Evolutionary conservation across 495 filamentous ascomycete species (phyloP), one percentile per base, ranked within the genome.

Genomic region (Penicillium subrubescens): DNA sequence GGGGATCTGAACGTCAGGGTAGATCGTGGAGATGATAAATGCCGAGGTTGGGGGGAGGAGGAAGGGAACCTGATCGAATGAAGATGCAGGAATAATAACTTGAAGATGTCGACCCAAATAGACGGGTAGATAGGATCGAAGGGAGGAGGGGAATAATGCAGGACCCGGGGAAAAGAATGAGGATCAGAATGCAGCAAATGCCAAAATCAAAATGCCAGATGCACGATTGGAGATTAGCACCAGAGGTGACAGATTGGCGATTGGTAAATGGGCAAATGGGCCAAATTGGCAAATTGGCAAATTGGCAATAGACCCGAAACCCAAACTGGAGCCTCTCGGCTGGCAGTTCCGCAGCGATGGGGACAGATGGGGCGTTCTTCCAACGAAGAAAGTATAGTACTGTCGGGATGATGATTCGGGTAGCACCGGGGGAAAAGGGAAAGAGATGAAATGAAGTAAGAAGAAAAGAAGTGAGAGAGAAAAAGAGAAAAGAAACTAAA

Each of bases 331-430:
- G 21, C 12, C 25, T 12, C 46, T 15, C 46, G 46, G 46, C 21
- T 7, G 27, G 46, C 23, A 27, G 12, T 50, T 50, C 21, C 23
- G 46, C 12, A 11, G 46, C 11, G 46, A 27, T 27, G 46, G 25
- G 25, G 25, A 27, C 25, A 27, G 35, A 37, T 11, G 35, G 12
- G 35, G 23, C 10, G 8, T 48, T 12, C 19, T 46, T 7, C 8
- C 17, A 15, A 46, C 2, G 12, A 35, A 59, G 25, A 52, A 21
- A 90, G 90, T 11, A 88, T 27, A 86, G 69, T 92, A 83, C 25
- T 27, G 27, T 33, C 50, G 25, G 14, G 50, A 14, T 53, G 25
- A 5, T 43, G 14, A 17, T 43, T 17, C 17, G 43, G 7, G 43
- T 8, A 21, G 8, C 23, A 19, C 41, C 41, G n/a, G 41, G 17